Base-by-base conservation (phyloP, 768 basidiomycete species). In the Suillus plorans region DNA sequence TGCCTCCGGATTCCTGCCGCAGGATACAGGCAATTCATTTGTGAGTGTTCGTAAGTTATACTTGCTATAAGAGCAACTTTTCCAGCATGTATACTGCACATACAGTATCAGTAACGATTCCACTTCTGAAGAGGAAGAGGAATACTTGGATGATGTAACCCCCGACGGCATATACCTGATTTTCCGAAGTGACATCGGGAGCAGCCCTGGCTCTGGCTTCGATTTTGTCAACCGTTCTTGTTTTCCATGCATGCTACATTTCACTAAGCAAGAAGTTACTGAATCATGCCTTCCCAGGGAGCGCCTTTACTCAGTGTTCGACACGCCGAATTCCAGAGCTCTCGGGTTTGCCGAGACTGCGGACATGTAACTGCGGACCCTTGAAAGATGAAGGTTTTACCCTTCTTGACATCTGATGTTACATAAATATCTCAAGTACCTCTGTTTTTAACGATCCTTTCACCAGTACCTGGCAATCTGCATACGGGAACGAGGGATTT, bases 281-380 rank as follows among this genome's bases (percentile, higher is more conserved):
- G 8, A 22, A 28, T 44, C 18, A 60, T 41, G 20, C 25, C 18
- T 59, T 28, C 25, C 8, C n/a, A 44, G 60, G 10, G 31, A 80
- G 69, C 70, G 80, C n/a, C 80, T 74, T 74, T 80, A 77, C 68
- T 66, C 71, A n/a, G 72, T 77, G 10, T 80, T 68, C 66, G 78
- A 81, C 64, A 67, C 71, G 12, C 68, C 66, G 3, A 76, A 74
- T 67, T 60, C 57, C 13, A 72, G 66, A 12, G 70, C 31, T 31
- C 31, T 80, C 41, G 80, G 78, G 20, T 60, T 81, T 13, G 80
- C 80, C 5, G 72, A 64, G 14, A 79, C 78, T 2, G 4, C 31
- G 31, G 28, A 5, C 34, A 52, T 9, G 4, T 62, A 58, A 61
- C 31, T 53, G 31, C 28, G 31, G 53, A n/a, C 53, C 18, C 20